These are phyloP conservation scores for Pyrus betulifolia DNA, from an alignment of 306 rosid genomes.

Conservation along the genomic window DNA sequence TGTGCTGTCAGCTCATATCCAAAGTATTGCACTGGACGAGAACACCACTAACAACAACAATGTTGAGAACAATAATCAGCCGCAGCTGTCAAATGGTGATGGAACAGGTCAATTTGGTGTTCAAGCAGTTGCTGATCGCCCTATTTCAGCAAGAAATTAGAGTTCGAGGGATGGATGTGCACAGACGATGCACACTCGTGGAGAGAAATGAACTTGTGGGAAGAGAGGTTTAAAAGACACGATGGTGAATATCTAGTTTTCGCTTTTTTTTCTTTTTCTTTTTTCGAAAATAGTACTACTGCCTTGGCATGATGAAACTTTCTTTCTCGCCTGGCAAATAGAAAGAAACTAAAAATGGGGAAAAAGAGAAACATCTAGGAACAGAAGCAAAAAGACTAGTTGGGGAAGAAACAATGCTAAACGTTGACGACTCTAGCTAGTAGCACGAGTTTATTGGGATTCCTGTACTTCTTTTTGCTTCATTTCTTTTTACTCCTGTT, in stretches of 20 bases:
- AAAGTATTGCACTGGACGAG: slow-evolving; percentile 39
- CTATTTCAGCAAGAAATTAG: slow-evolving; percentile 48
- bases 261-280: background rate
- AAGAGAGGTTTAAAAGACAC: slow-evolving; percentile 17
- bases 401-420: slow-evolving; percentile 7
- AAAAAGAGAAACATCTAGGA: slow-evolving; percentile 24
- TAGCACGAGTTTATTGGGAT: slow-evolving; percentile 31
- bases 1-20: slow-evolving; percentile 36
- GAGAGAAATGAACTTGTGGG: slow-evolving; percentile 15
- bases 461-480: slow-evolving; percentile 12
- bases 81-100: slow-evolving; percentile 27
- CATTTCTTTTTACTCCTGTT: background rate
- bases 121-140: slow-evolving; percentile 31
- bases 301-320: slow-evolving; percentile 25
- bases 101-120: slow-evolving; percentile 27
- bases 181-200: slow-evolving; percentile 12
- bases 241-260: slow-evolving; percentile 25
- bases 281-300: slow-evolving; percentile 20
- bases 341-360: slow-evolving; percentile 20
- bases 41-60: slow-evolving; percentile 14
- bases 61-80: slow-evolving; percentile 18
- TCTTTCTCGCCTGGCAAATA: slow-evolving; percentile 36
- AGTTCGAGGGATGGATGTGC: slow-evolving; percentile 24
- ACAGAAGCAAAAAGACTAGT: slow-evolving; percentile 10
- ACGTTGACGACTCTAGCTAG: slow-evolving; percentile 27